Conservation (phyloP, 2,329 filamentous ascomycete species). For the Sporothrix euskadiensis region DNA sequence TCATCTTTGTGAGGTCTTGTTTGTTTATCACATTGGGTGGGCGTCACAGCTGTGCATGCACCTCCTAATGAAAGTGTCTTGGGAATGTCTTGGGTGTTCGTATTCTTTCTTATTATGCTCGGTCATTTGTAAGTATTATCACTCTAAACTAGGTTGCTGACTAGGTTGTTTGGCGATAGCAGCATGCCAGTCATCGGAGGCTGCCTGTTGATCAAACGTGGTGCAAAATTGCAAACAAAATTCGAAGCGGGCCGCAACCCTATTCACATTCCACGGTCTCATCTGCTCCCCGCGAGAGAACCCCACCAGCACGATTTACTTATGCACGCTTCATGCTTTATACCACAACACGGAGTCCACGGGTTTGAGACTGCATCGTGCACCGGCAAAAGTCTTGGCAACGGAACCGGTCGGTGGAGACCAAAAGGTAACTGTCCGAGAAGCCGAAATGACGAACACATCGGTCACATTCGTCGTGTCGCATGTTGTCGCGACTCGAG, state of each 20-base stretch:
- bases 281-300: neutral
- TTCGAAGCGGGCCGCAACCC: neutral
- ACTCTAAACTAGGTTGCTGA: neutral
- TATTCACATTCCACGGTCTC: neutral
- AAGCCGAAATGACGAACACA: neutral
- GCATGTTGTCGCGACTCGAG: neutral
- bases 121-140: neutral
- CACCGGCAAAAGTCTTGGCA: constrained; percentile 12
- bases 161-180: neutral
- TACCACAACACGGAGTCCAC: neutral
- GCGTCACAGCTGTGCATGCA: neutral
- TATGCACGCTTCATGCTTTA: neutral
- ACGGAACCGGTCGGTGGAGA: neutral
- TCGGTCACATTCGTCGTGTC: neutral
- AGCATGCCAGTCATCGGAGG: constrained; percentile 1
- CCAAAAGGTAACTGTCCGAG: neutral
- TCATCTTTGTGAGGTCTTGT: neutral
- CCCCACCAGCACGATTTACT: neutral
- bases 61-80: neutral
- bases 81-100: neutral
- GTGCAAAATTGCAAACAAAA: neutral
- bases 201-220: neutral
- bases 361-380: neutral
- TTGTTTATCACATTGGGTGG: neutral
- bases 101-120: no score